These are phyloP conservation scores for Fusarium irregulare DNA, from an alignment of 2,329 filamentous ascomycete genomes.

Conservation along the genomic window DNA sequence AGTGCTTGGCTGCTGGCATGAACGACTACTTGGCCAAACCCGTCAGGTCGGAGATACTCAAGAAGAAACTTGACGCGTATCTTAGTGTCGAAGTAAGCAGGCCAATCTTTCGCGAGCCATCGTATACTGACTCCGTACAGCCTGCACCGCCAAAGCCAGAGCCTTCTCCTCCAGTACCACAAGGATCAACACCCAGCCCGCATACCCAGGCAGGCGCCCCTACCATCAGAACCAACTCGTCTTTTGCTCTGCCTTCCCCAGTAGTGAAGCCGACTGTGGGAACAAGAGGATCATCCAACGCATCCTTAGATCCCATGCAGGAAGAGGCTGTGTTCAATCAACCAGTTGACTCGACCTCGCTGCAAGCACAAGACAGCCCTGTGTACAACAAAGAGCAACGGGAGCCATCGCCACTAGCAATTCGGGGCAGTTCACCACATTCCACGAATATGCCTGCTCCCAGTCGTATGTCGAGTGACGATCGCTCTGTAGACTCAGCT, in stretches of 20 bases:
- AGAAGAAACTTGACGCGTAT: slow-evolving; percentile 78
- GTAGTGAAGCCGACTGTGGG: slow-evolving; percentile 9
- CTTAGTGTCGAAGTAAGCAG: slow-evolving; percentile 54
- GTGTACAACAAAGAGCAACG: slow-evolving; percentile 38
- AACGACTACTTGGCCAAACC: slow-evolving; percentile 97
- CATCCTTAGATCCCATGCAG: slow-evolving; percentile 47
- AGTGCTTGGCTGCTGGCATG: slow-evolving; percentile 96
- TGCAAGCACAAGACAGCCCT: slow-evolving; percentile 45
- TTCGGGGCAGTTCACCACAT: slow-evolving; percentile 41
- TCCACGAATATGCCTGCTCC: slow-evolving; percentile 36
- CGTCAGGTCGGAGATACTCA: slow-evolving; percentile 87
- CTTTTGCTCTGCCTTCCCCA: slow-evolving; percentile 16
- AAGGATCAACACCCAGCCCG: slow-evolving; percentile 10
- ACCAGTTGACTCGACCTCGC: slow-evolving; percentile 44
- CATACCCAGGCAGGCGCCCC: slow-evolving; percentile 12
- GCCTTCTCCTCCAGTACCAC: slow-evolving; percentile 10
- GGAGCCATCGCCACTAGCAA: slow-evolving; percentile 34
- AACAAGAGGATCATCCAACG: slow-evolving; percentile 13
- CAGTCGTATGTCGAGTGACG: slow-evolving; percentile 51
- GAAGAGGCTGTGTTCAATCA: slow-evolving; percentile 50
- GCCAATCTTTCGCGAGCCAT: background rate
- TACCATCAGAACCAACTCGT: slow-evolving; percentile 19
- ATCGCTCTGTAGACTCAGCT: slow-evolving; percentile 46
- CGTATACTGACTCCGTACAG: slow-evolving; percentile 26
- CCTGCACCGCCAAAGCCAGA: slow-evolving; percentile 26